Conservation (phyloP, 495 filamentous ascomycete species). For the Trichocladium antarcticum region DNA sequence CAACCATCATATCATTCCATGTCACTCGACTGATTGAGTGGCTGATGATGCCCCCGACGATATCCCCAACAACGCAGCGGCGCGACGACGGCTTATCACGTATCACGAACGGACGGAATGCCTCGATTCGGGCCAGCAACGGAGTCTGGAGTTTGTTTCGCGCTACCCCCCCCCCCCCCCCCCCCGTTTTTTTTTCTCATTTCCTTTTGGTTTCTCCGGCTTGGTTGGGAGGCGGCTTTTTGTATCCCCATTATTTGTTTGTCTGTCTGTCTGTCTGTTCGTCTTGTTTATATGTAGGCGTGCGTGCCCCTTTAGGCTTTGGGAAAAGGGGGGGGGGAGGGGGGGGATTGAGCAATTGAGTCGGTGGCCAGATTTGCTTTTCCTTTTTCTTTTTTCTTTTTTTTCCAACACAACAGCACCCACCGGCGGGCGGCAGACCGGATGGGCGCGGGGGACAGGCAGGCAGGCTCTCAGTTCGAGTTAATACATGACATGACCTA, state of each 20-base stretch:
- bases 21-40: too few relatives aligned
- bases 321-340: not conserved
- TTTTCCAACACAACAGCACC: not conserved
- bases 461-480: too few relatives aligned
- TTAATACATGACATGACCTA: too few relatives aligned
- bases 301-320: too few relatives aligned
- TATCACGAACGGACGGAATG: conserved; percentile 11
- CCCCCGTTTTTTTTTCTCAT: conserved; percentile 2
- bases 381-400: conserved; percentile 3
- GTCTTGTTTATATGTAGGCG: too few relatives aligned
- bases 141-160: conserved; percentile 23
- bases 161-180: too few relatives aligned
- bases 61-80: not conserved
- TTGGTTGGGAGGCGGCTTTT: conserved; percentile 1
- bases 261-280: too few relatives aligned
- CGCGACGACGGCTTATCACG: conserved; percentile 11
- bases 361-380: not conserved
- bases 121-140: conserved; percentile 16
- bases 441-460: too few relatives aligned
- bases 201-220: conserved; percentile 1
- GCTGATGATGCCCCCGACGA: not conserved
- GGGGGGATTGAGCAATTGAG: not conserved
- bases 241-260: conserved; percentile 3
- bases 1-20: not conserved
- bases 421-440: not conserved